Evolutionary conservation across 108 stramenopile genomes (phyloP).

Genomic region (Discostella stelligeroides): DNA sequence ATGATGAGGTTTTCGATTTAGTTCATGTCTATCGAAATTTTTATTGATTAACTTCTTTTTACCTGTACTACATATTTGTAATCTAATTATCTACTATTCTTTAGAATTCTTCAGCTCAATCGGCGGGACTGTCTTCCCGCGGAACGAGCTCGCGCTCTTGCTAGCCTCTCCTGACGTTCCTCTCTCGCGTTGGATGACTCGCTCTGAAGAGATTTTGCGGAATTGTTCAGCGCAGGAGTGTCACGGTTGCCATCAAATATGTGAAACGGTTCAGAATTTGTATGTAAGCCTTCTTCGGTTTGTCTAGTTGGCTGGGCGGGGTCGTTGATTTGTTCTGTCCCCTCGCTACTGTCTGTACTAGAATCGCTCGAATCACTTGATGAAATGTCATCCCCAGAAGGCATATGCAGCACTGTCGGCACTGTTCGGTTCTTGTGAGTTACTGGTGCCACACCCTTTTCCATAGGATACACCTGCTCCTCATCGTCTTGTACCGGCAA

Average conservation of each 20-base stretch:
- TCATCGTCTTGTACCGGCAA: no score
- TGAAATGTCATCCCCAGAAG: background rate
- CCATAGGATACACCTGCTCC: background rate
- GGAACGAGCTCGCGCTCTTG: conserved; percentile 6
- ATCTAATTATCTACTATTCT: no score
- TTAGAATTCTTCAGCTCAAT: background rate
- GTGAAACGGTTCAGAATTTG: background rate
- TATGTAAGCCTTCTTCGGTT: background rate
- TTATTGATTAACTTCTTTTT: background rate
- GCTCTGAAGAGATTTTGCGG: background rate
- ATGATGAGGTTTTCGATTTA: background rate
- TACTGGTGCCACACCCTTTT: background rate
- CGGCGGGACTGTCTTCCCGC: background rate
- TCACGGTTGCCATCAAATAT: background rate
- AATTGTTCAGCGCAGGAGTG: background rate
- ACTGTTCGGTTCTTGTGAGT: background rate
- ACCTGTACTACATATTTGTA: background rate
- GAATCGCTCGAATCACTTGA: conserved; percentile 8
- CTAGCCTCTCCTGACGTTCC: conserved; percentile 7
- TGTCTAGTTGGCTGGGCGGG: background rate
- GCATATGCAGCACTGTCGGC: no score
- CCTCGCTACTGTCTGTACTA: background rate
- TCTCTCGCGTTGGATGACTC: background rate
- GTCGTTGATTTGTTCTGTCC: background rate
- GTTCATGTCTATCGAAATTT: no score